Percentiles rank a stretch among this genome's conserved stretches.
phyloP scores from a whole-genome alignment of 208 protist genomes.

The Leishmania mexicana region DNA sequence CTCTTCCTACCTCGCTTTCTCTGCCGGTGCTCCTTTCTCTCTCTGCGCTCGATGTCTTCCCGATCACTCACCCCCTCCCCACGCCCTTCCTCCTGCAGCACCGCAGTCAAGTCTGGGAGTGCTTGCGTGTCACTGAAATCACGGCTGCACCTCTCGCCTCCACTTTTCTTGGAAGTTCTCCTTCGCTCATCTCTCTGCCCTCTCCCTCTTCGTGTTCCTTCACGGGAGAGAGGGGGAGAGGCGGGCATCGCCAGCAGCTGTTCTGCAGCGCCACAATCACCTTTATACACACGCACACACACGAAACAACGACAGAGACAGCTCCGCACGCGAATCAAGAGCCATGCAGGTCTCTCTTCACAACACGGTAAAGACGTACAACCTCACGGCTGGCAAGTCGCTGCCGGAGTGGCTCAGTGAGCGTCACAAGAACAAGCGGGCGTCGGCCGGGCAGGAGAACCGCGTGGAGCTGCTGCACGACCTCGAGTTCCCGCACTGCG shows the following conservation, averaged over 20 bases:
- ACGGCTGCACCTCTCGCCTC: background rate
- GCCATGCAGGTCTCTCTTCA: conserved; percentile 85
- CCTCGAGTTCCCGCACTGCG: conserved; percentile 88
- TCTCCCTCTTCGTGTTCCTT: background rate
- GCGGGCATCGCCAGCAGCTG: background rate
- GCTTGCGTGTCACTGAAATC: background rate
- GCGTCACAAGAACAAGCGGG: conserved; percentile 67
- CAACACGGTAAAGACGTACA: conserved; percentile 90
- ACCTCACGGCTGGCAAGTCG: conserved; percentile 88
- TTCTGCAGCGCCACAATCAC: background rate
- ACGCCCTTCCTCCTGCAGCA: too few relatives aligned
- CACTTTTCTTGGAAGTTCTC: background rate
- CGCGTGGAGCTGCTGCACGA: conserved; percentile 90
- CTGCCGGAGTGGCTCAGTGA: conserved; percentile 87
- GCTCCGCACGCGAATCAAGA: background rate
- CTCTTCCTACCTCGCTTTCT: too few relatives aligned
- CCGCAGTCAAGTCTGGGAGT: too few relatives aligned
- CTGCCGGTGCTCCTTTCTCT: too few relatives aligned
- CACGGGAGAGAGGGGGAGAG: background rate
- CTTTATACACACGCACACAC: background rate
- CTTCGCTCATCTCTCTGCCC: background rate
- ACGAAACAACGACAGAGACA: background rate
- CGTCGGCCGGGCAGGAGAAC: conserved; percentile 50
- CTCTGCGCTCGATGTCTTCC: too few relatives aligned
- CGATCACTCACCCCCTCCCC: too few relatives aligned